A percentile compares a stretch with the other conserved stretches of the same genome.
Conservation (phyloP, 441 rosid genomes). For the Pelargonium australe region DNA sequence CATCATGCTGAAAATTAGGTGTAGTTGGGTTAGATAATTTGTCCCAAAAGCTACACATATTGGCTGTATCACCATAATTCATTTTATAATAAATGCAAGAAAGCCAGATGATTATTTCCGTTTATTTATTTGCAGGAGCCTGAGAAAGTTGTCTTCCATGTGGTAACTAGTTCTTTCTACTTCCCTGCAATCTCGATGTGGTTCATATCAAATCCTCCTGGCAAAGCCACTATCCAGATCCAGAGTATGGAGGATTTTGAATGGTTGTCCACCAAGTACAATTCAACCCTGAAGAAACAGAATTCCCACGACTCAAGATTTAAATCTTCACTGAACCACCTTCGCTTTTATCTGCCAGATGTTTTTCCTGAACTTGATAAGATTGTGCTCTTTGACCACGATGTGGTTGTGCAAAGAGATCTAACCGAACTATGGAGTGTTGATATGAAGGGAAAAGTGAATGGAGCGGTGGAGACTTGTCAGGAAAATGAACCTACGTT, state of each 20-base stretch:
- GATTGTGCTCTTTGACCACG: constrained; percentile 79
- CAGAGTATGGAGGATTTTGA: constrained; percentile 57
- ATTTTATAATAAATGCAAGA: not conserved
- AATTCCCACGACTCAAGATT: constrained; percentile 61
- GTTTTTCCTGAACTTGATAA: constrained; percentile 64
- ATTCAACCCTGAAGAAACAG: constrained; percentile 44
- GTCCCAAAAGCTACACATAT: not conserved
- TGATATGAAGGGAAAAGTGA: constrained; percentile 71
- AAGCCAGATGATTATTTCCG: constrained; percentile 12
- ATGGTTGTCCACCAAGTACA: constrained; percentile 44
- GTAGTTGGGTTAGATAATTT: not conserved
- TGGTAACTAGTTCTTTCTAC: constrained; percentile 78
- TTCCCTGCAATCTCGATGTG: constrained; percentile 89
- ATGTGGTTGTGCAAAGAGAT: constrained; percentile 81
- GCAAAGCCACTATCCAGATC: constrained; percentile 57
- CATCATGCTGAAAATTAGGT: constrained; percentile 6
- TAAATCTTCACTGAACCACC: constrained; percentile 63
- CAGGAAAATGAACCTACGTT: constrained; percentile 49
- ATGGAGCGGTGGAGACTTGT: constrained; percentile 88
- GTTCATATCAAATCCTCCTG: constrained; percentile 69
- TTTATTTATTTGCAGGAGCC: constrained; percentile 50
- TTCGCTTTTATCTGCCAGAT: constrained; percentile 80
- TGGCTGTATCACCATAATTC: not conserved
- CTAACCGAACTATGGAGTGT: constrained; percentile 58
- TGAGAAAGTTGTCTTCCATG: constrained; percentile 66